Base-by-base conservation (phyloP, 2,329 filamentous ascomycete species). In the Celoporthe dispersa region DNA sequence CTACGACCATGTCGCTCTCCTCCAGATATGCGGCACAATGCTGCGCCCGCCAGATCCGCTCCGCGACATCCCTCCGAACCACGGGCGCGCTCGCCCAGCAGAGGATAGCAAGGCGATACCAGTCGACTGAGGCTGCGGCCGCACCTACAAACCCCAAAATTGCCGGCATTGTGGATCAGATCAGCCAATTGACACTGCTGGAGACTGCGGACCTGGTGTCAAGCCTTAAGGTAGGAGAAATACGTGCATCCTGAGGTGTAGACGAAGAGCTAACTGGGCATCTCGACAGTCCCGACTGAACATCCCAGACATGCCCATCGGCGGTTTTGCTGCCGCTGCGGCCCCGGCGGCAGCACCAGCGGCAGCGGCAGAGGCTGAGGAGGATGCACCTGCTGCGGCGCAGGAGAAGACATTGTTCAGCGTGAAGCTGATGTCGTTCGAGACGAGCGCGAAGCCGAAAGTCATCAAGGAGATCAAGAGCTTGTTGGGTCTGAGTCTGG, bases 391-490 rank as follows among this genome's bases (percentile, higher is more conserved):
- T 48, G 93, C 94, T 2, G 92, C 91, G 53, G 91, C 94, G 75
- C 94, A 96, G 82, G 97, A 98, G 89, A 98, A 91, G 91, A 95
- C 95, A 4, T 88, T 99, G 73, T 99, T 99, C 88, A 97, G 92
- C 81, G 84, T 99, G 75, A 98, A 98, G 86, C 90, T 99, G 73
- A 88, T 93, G 82, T 92, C 91, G 48, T 97, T 98, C 80, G 97
- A 99, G 67, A 87, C 94, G 37, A 87, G 84, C 65, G 85, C 95
- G 74, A 99, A 99, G 87, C 94, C 97, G 78, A 99, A 99, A 92
- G 87, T 99, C 78, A 99, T 99, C 88, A 99, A 99, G 89, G 96
- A 99, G 86, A 88, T 99, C 85, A 99, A 99, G 90, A 91, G 90
- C 78, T 87, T 99, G 89, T 86, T 99, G 72, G 96, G 96, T 59